Base-by-base conservation (phyloP, 2,329 filamentous ascomycete species). In the Herpomyces periplanetae region DNA sequence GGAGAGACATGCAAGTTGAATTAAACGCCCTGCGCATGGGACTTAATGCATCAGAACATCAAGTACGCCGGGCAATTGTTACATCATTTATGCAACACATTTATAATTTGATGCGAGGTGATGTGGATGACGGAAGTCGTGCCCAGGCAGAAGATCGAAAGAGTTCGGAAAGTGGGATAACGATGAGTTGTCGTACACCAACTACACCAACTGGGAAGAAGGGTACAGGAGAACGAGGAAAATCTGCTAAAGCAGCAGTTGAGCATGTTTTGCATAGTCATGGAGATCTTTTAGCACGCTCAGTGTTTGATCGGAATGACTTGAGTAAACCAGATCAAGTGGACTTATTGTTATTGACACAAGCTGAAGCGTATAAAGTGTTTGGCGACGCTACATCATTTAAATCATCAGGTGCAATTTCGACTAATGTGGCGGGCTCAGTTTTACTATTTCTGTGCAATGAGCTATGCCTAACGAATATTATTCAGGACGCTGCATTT, bases 21-120 rank as follows among this genome's bases (percentile, higher is more conserved):
- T 64, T 96, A 25, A 85, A 73, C 44, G 66, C 69, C 17, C 47
- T 91, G n/a, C 62, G 75, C 5, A 66, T 96, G 36, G 63, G 61
- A 21, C 68, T 65, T 30, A 69, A 91, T 31, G 80, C 80, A 2
- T 73, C 69, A 1, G 75, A 87, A 31, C 51, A 61, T 27, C 64
- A 80, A 36, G 66, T 91, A 31, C 65, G 75, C 17, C 60, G 62
- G 13, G 71, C 80, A 8, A 60, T 91, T 10, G 68, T 68, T 2
- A 55, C 61, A 2, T 65, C 73, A 1, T 75, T 91, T 34, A 63
- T 68, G 30, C 68, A 65, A 30, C 61, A 64, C 22, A 62, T 73
- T 17, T n/a, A n/a, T n/a, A n/a, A n/a, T n/a, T n/a, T n/a, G n/a
- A 50, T 57, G 4, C 61, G 71, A 34, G 49, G 87, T 10, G 43